Base-by-base conservation (phyloP, 1,284 basidiomycete species). In the Apiotrichum sp. region DNA sequence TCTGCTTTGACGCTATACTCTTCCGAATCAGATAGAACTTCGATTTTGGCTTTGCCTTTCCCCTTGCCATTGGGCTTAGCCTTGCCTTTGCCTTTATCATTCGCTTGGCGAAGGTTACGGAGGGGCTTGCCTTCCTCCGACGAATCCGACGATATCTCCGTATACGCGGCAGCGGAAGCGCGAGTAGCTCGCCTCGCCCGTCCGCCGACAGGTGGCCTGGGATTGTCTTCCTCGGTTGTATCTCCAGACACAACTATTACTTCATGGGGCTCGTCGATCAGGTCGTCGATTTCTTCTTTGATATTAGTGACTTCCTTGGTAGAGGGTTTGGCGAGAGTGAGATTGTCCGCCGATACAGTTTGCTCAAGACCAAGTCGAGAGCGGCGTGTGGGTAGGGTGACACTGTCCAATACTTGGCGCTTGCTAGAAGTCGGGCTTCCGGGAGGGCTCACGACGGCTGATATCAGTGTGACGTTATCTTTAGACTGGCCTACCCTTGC, bases 281-380 rank as follows among this genome's bases (percentile, higher is more conserved):
- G 8, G 40, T 9, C 14, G n/a, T 41, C 40, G n/a, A 9, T 14
- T 41, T 53, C 53, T 6, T 45, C 47, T 57, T 58, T 61, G 34
- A 46, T 52, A 7, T 3, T n/a, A 5, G 8, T 41, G 40, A 9
- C 14, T 41, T 9, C 8, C 14, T 33, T 3, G 31, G 11, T 13
- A 0, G 53, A 31, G 4, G 65, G 50, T 7, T 64, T 36, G 7
- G 39, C 62, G 32, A 72, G 66, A 0, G 71, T 73, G 44, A 71
- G 55, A 47, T 73, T 71, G 47, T 73, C 71, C 3, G 59, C 58
- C 40, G 68, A 70, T 5, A 55, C 59, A 6, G 72, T 72, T 57
- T 71, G 68, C 40, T 70, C 69, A 7, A 59, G 50, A 6, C 64
- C 60, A n/a, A 72, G 60, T 55, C 65, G 65, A 7, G 70, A 71